Conservation (phyloP, 495 filamentous ascomycete genomes). For the Trichoderma asperelloides region DNA sequence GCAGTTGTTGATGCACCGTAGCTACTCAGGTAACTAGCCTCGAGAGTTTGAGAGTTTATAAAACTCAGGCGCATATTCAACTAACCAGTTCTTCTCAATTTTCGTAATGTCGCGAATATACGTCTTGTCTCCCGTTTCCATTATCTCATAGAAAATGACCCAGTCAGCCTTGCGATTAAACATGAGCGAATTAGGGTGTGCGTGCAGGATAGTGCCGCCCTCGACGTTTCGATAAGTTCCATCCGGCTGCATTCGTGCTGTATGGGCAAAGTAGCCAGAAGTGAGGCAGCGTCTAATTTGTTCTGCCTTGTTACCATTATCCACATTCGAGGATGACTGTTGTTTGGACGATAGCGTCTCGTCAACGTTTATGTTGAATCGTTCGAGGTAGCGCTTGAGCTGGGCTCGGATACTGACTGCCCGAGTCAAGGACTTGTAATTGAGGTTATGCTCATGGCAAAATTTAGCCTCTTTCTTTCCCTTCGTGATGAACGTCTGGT, state of each 20-base stretch:
- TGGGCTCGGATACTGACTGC: conserved; percentile 84
- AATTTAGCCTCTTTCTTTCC: conserved; percentile 79
- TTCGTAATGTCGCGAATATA: conserved; percentile 88
- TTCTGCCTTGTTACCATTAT: conserved; percentile 45
- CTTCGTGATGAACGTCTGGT: conserved; percentile 79
- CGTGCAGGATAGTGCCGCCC: conserved; percentile 64
- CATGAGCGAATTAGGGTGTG: conserved; percentile 89
- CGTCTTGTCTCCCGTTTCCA: conserved; percentile 83
- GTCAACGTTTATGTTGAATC: conserved; percentile 66
- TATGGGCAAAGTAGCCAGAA: conserved; percentile 89
- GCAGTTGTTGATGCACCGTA: too few relatives aligned
- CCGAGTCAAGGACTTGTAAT: conserved; percentile 71
- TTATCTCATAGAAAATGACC: conserved; percentile 93
- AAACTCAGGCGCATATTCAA: conserved; percentile 82
- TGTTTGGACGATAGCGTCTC: conserved; percentile 36
- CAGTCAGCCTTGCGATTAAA: conserved; percentile 97
- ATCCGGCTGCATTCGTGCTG: conserved; percentile 91
- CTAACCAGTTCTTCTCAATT: conserved; percentile 82
- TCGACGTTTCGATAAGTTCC: conserved; percentile 79
- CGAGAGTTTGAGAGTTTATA: conserved; percentile 41
- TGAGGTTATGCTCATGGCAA: conserved; percentile 78
- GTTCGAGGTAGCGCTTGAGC: conserved; percentile 76
- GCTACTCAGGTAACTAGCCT: too few relatives aligned
- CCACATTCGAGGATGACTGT: neutral
- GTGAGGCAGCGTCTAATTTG: conserved; percentile 81